phyloP scores from a whole-genome alignment of 345 rosid genomes.

The Lepidium africanum region DNA sequence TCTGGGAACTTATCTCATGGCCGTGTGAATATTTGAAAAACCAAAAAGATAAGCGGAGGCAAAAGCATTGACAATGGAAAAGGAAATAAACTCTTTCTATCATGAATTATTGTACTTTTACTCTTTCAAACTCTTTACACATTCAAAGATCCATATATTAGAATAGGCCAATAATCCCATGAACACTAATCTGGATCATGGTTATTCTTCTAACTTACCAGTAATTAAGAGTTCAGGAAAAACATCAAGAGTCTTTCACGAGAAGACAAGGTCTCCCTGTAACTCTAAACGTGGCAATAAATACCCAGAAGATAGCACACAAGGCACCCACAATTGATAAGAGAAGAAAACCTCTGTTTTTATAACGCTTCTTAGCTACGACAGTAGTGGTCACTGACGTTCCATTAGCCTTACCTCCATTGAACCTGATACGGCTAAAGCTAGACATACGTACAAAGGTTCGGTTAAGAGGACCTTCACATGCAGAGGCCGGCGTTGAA shows the following conservation, averaged over 20 bases:
- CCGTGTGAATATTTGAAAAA: neutral
- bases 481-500: slow-evolving; percentile 78
- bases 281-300: slow-evolving; percentile 40
- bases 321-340: slow-evolving; percentile 57
- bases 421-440: slow-evolving; percentile 57
- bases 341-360: slow-evolving; percentile 42
- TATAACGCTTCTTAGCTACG: slow-evolving; percentile 29
- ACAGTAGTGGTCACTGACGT: slow-evolving; percentile 23
- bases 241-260: slow-evolving; percentile 2
- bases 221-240: neutral
- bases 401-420: slow-evolving; percentile 25
- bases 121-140: slow-evolving; percentile 17
- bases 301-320: slow-evolving; percentile 62
- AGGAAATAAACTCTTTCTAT: neutral
- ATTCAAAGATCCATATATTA: slow-evolving; percentile 13
- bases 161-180: slow-evolving; percentile 9
- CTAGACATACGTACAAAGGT: slow-evolving; percentile 87
- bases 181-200: neutral
- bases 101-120: neutral
- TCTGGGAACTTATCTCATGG: neutral
- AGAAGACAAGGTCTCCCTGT: slow-evolving; percentile 26
- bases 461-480: slow-evolving; percentile 66
- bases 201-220: neutral
- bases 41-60: neutral
- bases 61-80: neutral